A percentile compares a stretch with the other conserved stretches of the same genome.
Evolutionary conservation across 176 grass and related monocot species (phyloP).

Genomic region (Olyra latifolia): DNA sequence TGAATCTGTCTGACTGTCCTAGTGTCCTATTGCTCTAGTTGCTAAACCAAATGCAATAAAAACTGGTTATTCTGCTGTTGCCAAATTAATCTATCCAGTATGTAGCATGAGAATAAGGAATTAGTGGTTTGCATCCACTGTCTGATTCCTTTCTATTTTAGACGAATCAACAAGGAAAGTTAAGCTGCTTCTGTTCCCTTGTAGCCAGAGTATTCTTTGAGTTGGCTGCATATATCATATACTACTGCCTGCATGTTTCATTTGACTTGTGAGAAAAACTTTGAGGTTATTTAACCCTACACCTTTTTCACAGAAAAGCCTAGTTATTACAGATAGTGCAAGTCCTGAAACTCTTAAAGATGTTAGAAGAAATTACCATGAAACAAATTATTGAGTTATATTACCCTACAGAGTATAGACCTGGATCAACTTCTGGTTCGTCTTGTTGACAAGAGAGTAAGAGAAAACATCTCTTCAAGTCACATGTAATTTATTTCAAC

Average conservation of each 20-base stretch:
- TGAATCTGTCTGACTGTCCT: background rate
- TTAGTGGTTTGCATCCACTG: background rate
- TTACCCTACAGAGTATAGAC: background rate
- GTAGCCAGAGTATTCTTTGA: background rate
- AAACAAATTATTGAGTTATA: background rate
- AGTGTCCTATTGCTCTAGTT: background rate
- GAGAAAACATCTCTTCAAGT: background rate
- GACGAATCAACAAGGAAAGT: background rate
- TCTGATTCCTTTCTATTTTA: background rate
- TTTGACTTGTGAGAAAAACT: background rate
- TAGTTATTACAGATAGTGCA: background rate
- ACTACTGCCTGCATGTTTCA: background rate
- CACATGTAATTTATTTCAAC: constrained; percentile 19
- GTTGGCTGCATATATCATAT: background rate
- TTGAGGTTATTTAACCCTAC: background rate
- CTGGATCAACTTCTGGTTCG: background rate
- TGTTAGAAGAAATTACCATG: background rate
- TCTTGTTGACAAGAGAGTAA: constrained; percentile 11
- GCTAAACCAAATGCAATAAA: background rate
- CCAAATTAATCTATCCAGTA: background rate
- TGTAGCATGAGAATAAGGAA: background rate
- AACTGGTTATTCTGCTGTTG: background rate
- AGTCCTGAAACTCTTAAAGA: background rate
- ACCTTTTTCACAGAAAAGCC: background rate
- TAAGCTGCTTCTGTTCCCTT: background rate